Evolutionary conservation across 2,329 filamentous ascomycete genomes (phyloP).

Genomic region (Knufia fluminis): DNA sequence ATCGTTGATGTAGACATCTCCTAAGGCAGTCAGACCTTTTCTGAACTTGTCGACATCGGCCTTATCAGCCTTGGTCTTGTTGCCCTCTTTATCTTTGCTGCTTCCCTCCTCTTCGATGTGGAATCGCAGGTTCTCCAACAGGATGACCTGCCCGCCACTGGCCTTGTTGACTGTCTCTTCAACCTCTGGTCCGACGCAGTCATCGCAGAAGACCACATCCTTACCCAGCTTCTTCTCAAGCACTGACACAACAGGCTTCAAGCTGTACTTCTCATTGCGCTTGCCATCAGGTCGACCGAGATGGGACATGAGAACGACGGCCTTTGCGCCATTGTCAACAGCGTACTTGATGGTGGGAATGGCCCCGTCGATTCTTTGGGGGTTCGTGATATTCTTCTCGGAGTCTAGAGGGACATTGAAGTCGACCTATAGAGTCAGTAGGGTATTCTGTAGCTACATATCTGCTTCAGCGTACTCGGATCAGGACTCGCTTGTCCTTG

Average conservation of each 20-base stretch:
- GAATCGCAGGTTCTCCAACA: slow-evolving; percentile 97
- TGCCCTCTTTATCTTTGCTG: slow-evolving; percentile 84
- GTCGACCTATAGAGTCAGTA: slow-evolving; percentile 61
- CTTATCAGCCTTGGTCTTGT: slow-evolving; percentile 97
- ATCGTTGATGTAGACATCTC: slow-evolving; percentile 96
- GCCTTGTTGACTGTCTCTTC: slow-evolving; percentile 84
- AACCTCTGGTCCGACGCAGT: slow-evolving; percentile 81
- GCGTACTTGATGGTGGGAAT: slow-evolving; percentile 93
- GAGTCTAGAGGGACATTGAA: slow-evolving; percentile 98
- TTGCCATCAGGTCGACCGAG: slow-evolving; percentile 91
- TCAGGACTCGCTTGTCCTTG: slow-evolving; percentile 96
- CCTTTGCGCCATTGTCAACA: slow-evolving; percentile 79
- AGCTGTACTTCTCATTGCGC: slow-evolving; percentile 82
- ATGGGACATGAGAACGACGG: slow-evolving; percentile 96
- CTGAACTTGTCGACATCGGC: slow-evolving; percentile 85
- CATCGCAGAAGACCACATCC: slow-evolving; percentile 77
- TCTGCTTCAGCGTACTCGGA: slow-evolving; percentile 60
- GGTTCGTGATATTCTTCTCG: slow-evolving; percentile 93
- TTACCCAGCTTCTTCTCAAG: slow-evolving; percentile 82
- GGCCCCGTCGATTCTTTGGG: slow-evolving; percentile 94
- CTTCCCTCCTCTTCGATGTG: slow-evolving; percentile 97
- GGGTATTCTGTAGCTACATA: background rate
- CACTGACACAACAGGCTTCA: slow-evolving; percentile 83
- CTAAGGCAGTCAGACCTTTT: slow-evolving; percentile 86
- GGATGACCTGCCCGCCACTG: slow-evolving; percentile 68